These are phyloP conservation scores for Botryosphaeria dothidea DNA, from an alignment of 2,329 filamentous ascomycete species.

Conservation along the genomic window DNA sequence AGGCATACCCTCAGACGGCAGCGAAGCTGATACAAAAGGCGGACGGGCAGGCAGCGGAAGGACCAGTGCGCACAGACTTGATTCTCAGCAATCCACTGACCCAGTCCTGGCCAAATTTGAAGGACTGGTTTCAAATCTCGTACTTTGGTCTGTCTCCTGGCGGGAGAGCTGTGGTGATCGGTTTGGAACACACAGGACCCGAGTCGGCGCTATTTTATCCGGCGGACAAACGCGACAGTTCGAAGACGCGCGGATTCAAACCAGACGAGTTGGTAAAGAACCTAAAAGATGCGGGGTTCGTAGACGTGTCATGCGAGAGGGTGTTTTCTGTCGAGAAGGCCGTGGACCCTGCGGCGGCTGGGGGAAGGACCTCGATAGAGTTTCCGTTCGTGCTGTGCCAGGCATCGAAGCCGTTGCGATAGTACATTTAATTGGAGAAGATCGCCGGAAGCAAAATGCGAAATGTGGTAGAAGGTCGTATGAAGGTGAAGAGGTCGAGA, in stretches of 20 bases:
- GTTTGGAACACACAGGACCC: conserved; percentile 59
- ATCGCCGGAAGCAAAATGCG: neutral
- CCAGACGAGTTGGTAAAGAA: conserved; percentile 43
- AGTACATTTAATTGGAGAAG: neutral
- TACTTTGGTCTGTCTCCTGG: conserved; percentile 50
- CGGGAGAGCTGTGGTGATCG: conserved; percentile 55
- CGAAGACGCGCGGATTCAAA: conserved; percentile 56
- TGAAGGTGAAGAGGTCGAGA: neutral
- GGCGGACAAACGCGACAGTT: conserved; percentile 52
- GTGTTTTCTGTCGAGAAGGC: conserved; percentile 54
- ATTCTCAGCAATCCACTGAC: conserved; percentile 56
- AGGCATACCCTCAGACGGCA: neutral
- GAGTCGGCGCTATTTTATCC: conserved; percentile 56
- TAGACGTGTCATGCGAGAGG: conserved; percentile 47
- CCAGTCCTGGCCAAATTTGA: conserved; percentile 55
- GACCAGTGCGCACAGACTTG: conserved; percentile 48
- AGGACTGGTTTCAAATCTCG: conserved; percentile 47
- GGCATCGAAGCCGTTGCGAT: conserved; percentile 25
- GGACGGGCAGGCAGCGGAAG: conserved; percentile 11
- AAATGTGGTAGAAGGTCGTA: neutral
- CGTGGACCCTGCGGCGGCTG: conserved; percentile 43
- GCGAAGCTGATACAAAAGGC: conserved; percentile 38
- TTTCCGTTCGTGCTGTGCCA: conserved; percentile 47
- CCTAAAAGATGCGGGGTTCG: conserved; percentile 52
- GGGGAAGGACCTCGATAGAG: conserved; percentile 44